Evolutionary conservation across 177 flowering plant genomes (phyloP).

Genomic region (Vitis hybrid): DNA sequence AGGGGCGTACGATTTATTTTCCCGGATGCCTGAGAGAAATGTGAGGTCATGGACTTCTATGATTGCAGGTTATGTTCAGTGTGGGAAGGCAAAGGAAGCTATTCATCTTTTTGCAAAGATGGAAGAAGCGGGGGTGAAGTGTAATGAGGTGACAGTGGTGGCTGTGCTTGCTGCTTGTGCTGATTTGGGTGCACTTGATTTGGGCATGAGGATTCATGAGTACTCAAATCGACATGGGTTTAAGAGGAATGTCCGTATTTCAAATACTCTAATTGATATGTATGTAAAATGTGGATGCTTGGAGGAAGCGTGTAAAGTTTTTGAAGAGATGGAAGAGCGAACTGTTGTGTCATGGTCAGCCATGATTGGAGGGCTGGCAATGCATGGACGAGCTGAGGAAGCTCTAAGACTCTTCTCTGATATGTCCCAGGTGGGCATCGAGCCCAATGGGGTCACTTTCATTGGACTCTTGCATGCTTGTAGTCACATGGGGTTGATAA

Average conservation of each 20-base stretch:
- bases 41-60: slow-evolving; percentile 68
- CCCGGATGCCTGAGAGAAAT: slow-evolving; percentile 51
- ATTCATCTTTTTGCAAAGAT: slow-evolving; percentile 40
- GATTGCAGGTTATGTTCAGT: slow-evolving; percentile 61
- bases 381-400: slow-evolving; percentile 56
- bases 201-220: slow-evolving; percentile 58
- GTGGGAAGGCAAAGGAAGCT: slow-evolving; percentile 58
- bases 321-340: slow-evolving; percentile 48
- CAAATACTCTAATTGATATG: slow-evolving; percentile 71
- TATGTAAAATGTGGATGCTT: slow-evolving; percentile 71
- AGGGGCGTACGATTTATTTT: slow-evolving; percentile 44
- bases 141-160: slow-evolving; percentile 67
- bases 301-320: slow-evolving; percentile 48
- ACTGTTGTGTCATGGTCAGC: slow-evolving; percentile 70
- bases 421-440: slow-evolving; percentile 45
- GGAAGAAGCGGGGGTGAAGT: slow-evolving; percentile 46
- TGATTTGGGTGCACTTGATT: slow-evolving; percentile 58
- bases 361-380: slow-evolving; percentile 67
- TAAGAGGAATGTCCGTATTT: slow-evolving; percentile 36
- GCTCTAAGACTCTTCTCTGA: slow-evolving; percentile 41
- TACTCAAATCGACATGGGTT: slow-evolving; percentile 43
- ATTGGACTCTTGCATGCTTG: slow-evolving; percentile 70
- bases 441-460: slow-evolving; percentile 67
- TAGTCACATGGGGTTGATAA: slow-evolving; percentile 62
- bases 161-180: slow-evolving; percentile 76